Evolutionary conservation across 768 basidiomycete species (phyloP).

Genomic region (Kwoniella dejecticola): DNA sequence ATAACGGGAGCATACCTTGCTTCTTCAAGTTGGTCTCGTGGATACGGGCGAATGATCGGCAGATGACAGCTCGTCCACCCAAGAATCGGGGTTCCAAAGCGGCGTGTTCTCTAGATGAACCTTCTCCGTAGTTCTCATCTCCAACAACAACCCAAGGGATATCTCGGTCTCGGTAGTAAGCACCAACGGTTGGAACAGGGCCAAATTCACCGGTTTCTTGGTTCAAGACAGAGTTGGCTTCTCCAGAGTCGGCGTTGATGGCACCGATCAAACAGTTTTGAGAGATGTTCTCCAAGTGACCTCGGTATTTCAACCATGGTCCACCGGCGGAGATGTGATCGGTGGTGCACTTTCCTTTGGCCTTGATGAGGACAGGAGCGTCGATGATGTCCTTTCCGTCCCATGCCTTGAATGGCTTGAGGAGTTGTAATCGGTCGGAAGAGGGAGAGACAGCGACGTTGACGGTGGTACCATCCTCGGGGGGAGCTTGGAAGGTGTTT

Average conservation of each 20-base stretch:
- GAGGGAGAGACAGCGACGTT: constrained; percentile 80
- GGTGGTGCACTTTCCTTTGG: constrained; percentile 97
- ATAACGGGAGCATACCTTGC: constrained; percentile 91
- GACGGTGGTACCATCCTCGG: constrained; percentile 77
- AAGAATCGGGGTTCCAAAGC: constrained; percentile 55
- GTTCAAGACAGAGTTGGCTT: constrained; percentile 91
- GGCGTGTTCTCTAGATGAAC: constrained; percentile 96
- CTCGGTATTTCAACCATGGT: constrained; percentile 99
- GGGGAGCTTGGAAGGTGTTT: constrained; percentile 96
- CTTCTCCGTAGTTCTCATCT: constrained; percentile 84
- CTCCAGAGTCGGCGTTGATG: constrained; percentile 90
- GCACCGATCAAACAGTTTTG: constrained; percentile 98
- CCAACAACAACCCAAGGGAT: constrained; percentile 98
- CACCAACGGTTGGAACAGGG: constrained; percentile 80
- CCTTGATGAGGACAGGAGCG: constrained; percentile 95
- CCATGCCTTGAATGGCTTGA: constrained; percentile 88
- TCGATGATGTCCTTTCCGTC: constrained; percentile 87
- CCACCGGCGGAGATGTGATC: constrained; percentile 97
- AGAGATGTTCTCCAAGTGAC: constrained; percentile 97
- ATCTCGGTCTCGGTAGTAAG: constrained; percentile 82
- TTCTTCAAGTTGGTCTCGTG: constrained; percentile 81
- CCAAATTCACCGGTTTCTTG: constrained; percentile 81
- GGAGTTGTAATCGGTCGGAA: constrained; percentile 86
- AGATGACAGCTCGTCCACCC: constrained; percentile 86
- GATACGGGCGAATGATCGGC: constrained; percentile 94